phyloP scores from a whole-genome alignment of 352 stramenopile genomes.

The Phytophthora brassicae region DNA sequence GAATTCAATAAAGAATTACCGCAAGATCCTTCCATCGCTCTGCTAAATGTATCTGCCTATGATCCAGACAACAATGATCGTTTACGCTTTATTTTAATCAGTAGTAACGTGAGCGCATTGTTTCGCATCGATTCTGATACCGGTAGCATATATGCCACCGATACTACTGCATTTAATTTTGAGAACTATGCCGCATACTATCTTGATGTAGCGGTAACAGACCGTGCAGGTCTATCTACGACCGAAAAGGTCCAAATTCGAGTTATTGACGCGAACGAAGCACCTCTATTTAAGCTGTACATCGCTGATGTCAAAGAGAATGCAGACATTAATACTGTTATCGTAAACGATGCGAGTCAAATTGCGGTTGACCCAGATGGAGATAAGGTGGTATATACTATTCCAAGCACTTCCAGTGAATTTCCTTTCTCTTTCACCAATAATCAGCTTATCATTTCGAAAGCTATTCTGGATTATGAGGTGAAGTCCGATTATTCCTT shows the following conservation, averaged over 20 bases:
- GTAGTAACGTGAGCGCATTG: conserved; percentile 25
- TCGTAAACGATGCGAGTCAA: conserved; percentile 3
- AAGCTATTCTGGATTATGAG: conserved; percentile 24
- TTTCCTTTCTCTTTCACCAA: conserved; percentile 24
- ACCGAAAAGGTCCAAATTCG: conserved; percentile 32
- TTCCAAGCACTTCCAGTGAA: neutral
- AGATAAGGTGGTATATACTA: conserved; percentile 10
- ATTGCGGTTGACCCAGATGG: conserved; percentile 27
- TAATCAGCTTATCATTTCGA: conserved; percentile 21
- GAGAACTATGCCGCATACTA: conserved; percentile 28
- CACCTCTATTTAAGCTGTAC: conserved; percentile 34
- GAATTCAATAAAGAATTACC: conserved; percentile 38
- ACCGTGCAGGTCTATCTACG: conserved; percentile 34
- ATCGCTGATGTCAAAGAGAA: conserved; percentile 22
- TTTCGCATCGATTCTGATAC: conserved; percentile 48
- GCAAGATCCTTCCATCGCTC: conserved; percentile 22
- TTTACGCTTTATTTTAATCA: conserved; percentile 12
- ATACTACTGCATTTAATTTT: conserved; percentile 47
- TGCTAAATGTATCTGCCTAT: conserved; percentile 26
- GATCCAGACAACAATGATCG: conserved; percentile 23
- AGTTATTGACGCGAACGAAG: conserved; percentile 51
- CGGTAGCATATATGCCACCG: conserved; percentile 39
- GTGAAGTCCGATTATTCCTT: conserved; percentile 6
- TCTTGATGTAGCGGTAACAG: conserved; percentile 30
- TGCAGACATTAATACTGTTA: conserved; percentile 16